These are phyloP conservation scores for Juncus effusus DNA, from an alignment of 176 grass and related monocot genomes.

Conservation along the genomic window DNA sequence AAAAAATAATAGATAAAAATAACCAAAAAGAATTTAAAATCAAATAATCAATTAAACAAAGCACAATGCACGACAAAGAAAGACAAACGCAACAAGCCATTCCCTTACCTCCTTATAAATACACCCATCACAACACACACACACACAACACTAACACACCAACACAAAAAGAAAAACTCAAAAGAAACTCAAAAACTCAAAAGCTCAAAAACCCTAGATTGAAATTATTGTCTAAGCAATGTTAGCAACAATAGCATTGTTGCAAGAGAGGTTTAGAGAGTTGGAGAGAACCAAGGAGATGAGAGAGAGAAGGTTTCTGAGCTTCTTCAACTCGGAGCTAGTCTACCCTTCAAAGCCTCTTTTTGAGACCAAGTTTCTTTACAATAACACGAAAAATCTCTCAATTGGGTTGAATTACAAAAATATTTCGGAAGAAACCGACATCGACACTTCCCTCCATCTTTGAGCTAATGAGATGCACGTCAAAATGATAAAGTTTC, in stretches of 20 bases:
- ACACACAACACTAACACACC: slow-evolving; percentile 11
- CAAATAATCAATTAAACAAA: slow-evolving; percentile 26
- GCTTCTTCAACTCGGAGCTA: slow-evolving; percentile 61
- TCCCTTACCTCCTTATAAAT: slow-evolving; percentile 20
- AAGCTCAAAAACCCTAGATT: slow-evolving; percentile 5
- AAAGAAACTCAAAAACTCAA: slow-evolving; percentile 42
- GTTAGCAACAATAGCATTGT: slow-evolving; percentile 72
- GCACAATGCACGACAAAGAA: slow-evolving; percentile 49
- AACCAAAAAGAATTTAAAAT: slow-evolving; percentile 14
- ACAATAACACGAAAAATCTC: slow-evolving; percentile 27
- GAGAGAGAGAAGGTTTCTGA: slow-evolving; percentile 62
- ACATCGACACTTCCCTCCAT: slow-evolving; percentile 78
- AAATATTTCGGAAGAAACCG: slow-evolving; percentile 42
- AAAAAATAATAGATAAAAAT: slow-evolving; percentile 25
- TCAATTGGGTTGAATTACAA: slow-evolving; percentile 36
- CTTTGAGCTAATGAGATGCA: slow-evolving; percentile 37
- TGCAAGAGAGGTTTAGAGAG: slow-evolving; percentile 81
- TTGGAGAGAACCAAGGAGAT: slow-evolving; percentile 74
- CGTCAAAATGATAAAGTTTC: slow-evolving; percentile 23
- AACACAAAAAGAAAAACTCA: slow-evolving; percentile 11
- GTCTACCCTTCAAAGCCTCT: slow-evolving; percentile 49
- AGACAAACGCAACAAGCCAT: slow-evolving; percentile 37
- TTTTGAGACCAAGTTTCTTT: slow-evolving; percentile 39
- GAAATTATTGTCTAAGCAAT: slow-evolving; percentile 14
- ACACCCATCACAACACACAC: slow-evolving; percentile 9